Evolutionary conservation across 495 filamentous ascomycete genomes (phyloP).

Genomic region (Aspergillus bertholletiae): DNA sequence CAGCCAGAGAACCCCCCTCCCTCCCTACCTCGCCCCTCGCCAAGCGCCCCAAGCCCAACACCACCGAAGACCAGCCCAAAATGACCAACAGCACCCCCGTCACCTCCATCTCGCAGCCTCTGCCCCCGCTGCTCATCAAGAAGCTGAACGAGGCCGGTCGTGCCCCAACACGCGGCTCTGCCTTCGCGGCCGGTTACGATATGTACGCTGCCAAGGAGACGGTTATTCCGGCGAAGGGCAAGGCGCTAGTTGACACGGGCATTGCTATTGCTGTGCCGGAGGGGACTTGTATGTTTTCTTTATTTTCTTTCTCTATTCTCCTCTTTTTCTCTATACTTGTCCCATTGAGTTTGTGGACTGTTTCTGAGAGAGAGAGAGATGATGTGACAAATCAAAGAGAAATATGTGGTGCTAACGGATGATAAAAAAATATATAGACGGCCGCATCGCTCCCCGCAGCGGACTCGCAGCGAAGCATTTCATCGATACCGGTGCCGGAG

Average conservation of each 20-base stretch:
- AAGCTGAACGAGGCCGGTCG: slow-evolving; percentile 70
- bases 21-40: slow-evolving; percentile 59
- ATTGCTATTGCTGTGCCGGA: slow-evolving; percentile 83
- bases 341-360: too few relatives aligned
- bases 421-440: slow-evolving; percentile 59
- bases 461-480: slow-evolving; percentile 90
- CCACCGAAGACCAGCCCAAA: slow-evolving; percentile 7
- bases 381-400: not conserved
- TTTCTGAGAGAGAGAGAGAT: not conserved
- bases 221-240: slow-evolving; percentile 74
- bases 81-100: slow-evolving; percentile 25
- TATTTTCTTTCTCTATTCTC: slow-evolving; percentile 21
- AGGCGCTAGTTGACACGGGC: slow-evolving; percentile 84
- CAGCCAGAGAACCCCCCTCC: slow-evolving; percentile 47
- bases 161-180: slow-evolving; percentile 82
- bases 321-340: not conserved
- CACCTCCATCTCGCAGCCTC: slow-evolving; percentile 35
- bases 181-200: slow-evolving; percentile 91
- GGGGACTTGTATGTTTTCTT: slow-evolving; percentile 76
- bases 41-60: slow-evolving; percentile 57
- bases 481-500: slow-evolving; percentile 91
- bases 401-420: slow-evolving; percentile 4
- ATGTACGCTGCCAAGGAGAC: slow-evolving; percentile 73
- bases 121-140: slow-evolving; percentile 74
- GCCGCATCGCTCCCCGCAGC: slow-evolving; percentile 85